Base-by-base conservation (phyloP, 1,284 basidiomycete genomes). In the Wolfiporia cocos region DNA sequence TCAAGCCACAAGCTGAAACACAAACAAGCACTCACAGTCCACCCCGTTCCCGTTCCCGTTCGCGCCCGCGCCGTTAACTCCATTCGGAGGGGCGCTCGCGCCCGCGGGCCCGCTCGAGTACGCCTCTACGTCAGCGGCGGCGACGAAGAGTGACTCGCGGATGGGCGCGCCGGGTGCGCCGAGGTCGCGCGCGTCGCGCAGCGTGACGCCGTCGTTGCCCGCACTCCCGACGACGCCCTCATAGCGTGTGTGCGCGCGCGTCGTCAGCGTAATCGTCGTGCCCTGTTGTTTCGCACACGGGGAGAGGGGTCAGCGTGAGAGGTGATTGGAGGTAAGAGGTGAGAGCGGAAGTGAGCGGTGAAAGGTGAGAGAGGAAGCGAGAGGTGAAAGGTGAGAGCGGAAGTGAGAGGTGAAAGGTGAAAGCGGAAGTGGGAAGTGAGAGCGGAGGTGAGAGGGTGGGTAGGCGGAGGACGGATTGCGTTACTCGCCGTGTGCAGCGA, bases 81-180 rank as follows among this genome's bases (percentile, higher is more conserved):
- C 34, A 19, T 76, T 63, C 10, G 40, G 28, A 4, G 79, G 57
- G 30, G 59, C 66, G 56, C 76, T 78, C 19, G 75, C 73, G 61
- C 85, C 81, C 20, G 83, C 81, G 18, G 82, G 81, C n/a, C 81
- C 82, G 14, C 86, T 83, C 28, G 73, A 65, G 74, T 81, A 88
- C 34, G 62, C 68, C 18, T 84, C 81, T 54, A 89, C 85, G 59
- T 80, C 85, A 46, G 74, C 73, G 3, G 79, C 73, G 15, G 78
- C 71, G 49, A 90, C 71, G 60, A 87, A 86, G 30, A 81, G 53
- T 5, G 67, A 64, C 36, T 88, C 84, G 60, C 80, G 83, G 49
- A 83, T 69, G 33, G 85, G 74, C 2, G 75, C 74, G 38, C 77
- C 79, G 9, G 80, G 73, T 46, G 64, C 70, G 19, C 73, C 67